Evolutionary conservation across 495 filamentous ascomycete species (phyloP), one percentile per base, ranked within the genome.

Genomic region (Aspergillus steynii): DNA sequence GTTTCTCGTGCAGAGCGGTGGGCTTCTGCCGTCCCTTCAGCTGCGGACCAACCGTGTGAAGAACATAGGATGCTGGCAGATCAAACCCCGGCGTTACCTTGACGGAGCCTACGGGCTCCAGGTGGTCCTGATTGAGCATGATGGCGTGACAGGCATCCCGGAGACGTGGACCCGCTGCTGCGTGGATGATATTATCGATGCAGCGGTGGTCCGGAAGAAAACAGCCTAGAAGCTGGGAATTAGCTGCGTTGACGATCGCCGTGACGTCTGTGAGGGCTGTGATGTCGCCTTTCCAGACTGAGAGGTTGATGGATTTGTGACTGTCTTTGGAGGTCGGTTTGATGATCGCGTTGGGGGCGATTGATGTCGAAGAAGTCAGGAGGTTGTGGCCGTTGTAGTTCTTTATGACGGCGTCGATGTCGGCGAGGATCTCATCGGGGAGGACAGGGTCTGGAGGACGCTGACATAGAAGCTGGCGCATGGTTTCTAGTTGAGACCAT

Each of bases 101-200:
- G 5, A 55, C 66, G 4, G 31, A 60, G 0, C 66, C 66, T 2
- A 59, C 55, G 0, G 66, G 64, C 42, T 68, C 63, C 12, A 48
- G 25, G 50, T 66, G 42, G 8, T 55, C 51, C 26, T 68, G 66
- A 5, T 45, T 27, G 2, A 46, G 4, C 55, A 71, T 68, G 27
- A 71, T 20, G 12, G 31, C 12, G 53, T 60, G 51, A 34, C 68
- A 71, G 0, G 66, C 66, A 31, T 68, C 60, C 8, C 68, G 64
- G 10, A 71, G 62, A 1, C 64, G 63, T n/a, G 68, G 68, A 14
- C 68, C 68, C 1, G 64, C 68, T 28, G 62, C 60, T 1, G 66
- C 61, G 52, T 71, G 68, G 42, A 71, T 71, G 27, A 68, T 62
- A 61, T 68, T 71, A 51, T 71, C 68, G 49, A 71, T 71, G 54